phyloP scores from a whole-genome alignment of 257 asterid genomes.

The Linaria vulgaris region DNA sequence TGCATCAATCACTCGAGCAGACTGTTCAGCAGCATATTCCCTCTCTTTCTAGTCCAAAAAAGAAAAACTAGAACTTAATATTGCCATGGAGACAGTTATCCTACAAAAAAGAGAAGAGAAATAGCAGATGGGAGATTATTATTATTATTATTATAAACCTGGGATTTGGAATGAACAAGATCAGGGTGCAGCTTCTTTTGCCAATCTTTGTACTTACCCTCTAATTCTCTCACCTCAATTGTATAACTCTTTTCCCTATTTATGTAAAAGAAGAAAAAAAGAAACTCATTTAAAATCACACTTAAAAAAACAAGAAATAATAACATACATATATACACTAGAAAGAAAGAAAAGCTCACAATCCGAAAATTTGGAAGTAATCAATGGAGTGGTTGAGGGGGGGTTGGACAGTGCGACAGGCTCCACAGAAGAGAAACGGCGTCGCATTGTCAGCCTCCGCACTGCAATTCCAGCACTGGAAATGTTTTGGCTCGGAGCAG shows the following conservation, averaged over 20 bases:
- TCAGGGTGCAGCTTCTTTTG: slow-evolving; percentile 99
- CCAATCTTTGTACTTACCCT: slow-evolving; percentile 86
- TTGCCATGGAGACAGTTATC: too few species aligned
- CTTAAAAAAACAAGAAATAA: neutral
- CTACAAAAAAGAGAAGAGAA: slow-evolving; percentile 22
- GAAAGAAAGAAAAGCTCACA: slow-evolving; percentile 34
- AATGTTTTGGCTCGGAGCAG: slow-evolving; percentile 41
- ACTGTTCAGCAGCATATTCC: slow-evolving; percentile 93
- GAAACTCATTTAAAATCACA: slow-evolving; percentile 17
- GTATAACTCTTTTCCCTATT: slow-evolving; percentile 70
- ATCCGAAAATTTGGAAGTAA: slow-evolving; percentile 77
- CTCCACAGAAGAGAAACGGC: slow-evolving; percentile 71
- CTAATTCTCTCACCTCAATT: slow-evolving; percentile 56
- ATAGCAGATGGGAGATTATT: slow-evolving; percentile 4
- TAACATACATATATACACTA: too few species aligned
- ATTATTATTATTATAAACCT: too few species aligned
- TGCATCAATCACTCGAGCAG: slow-evolving; percentile 87
- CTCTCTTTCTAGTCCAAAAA: slow-evolving; percentile 63
- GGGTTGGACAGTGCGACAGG: slow-evolving; percentile 80
- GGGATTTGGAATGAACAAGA: slow-evolving; percentile 83
- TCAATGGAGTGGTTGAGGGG: slow-evolving; percentile 63
- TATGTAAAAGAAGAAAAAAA: slow-evolving; percentile 17
- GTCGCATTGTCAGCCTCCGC: slow-evolving; percentile 34
- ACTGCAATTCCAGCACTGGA: slow-evolving; percentile 78
- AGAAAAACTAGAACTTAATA: slow-evolving; percentile 16